phyloP scores from a whole-genome alignment of 768 basidiomycete species.

The Tricholoma saponaceum region DNA sequence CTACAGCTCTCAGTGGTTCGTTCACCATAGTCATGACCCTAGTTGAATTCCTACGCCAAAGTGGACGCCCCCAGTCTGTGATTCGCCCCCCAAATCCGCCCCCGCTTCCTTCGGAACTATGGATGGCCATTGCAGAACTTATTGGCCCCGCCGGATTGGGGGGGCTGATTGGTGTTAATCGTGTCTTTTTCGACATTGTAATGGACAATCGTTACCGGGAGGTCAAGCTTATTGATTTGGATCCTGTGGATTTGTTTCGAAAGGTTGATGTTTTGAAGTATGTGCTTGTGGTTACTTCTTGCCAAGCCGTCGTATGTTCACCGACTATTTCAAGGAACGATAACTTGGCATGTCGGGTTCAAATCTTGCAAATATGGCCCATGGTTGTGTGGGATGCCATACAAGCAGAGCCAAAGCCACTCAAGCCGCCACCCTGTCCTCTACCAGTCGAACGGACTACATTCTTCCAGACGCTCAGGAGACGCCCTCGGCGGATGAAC shows the following conservation, averaged over 20 bases:
- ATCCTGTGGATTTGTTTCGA: conserved; percentile 16
- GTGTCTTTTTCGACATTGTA: conserved; percentile 17
- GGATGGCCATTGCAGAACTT: conserved; percentile 18
- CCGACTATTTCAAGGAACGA: conserved; percentile 8
- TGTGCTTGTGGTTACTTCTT: conserved; percentile 3
- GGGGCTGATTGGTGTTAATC: conserved; percentile 15
- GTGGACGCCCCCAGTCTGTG: neutral
- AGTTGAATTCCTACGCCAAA: neutral
- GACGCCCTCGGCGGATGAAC: neutral
- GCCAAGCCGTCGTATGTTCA: neutral
- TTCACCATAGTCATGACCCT: neutral
- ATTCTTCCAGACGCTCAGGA: neutral
- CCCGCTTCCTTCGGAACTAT: conserved; percentile 18
- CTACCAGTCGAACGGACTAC: neutral
- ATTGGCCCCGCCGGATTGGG: conserved; percentile 11
- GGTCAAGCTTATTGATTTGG: conserved; percentile 19
- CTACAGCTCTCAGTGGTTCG: too few relatives aligned
- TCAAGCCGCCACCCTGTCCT: neutral
- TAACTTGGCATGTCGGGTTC: conserved; percentile 17
- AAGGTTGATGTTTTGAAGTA: conserved; percentile 20
- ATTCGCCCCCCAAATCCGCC: neutral
- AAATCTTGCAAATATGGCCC: conserved; percentile 23
- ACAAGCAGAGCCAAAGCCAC: neutral
- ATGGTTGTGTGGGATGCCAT: conserved; percentile 21
- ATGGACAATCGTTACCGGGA: conserved; percentile 23